phyloP scores from a whole-genome alignment of 306 rosid genomes.

The Vigna hirtella region DNA sequence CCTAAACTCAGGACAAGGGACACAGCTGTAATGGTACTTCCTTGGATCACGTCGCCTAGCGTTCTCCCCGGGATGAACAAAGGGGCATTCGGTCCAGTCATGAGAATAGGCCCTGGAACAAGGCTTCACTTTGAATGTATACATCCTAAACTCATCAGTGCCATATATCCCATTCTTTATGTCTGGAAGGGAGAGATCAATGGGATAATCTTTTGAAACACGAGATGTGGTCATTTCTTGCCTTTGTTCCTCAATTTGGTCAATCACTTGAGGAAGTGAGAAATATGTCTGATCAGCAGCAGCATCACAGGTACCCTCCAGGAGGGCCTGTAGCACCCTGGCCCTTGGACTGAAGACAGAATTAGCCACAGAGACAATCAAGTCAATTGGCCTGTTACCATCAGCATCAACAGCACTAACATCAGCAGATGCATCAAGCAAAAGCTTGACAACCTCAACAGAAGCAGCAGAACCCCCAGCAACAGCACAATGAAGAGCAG shows the following conservation, averaged over 20 bases:
- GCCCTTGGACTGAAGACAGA: constrained; percentile 50
- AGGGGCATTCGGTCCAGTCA: constrained; percentile 97
- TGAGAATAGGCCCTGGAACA: constrained; percentile 96
- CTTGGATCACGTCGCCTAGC: constrained; percentile 92
- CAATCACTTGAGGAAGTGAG: constrained; percentile 43
- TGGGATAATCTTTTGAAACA: constrained; percentile 63
- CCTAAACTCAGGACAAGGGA: constrained; percentile 86
- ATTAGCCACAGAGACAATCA: constrained; percentile 52
- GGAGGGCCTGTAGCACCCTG: constrained; percentile 53
- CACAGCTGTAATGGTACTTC: constrained; percentile 85
- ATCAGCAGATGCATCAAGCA: constrained; percentile 81
- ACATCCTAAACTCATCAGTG: constrained; percentile 93
- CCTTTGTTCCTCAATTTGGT: constrained; percentile 50
- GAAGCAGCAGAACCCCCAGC: constrained; percentile 73
- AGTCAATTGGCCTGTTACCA: constrained; percentile 68
- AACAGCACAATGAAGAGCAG: constrained; percentile 91
- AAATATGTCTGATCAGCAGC: constrained; percentile 42
- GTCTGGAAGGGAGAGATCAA: constrained; percentile 89
- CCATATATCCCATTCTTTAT: constrained; percentile 82
- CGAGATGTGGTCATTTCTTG: constrained; percentile 53
- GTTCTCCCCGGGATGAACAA: constrained; percentile 92
- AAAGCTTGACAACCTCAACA: constrained; percentile 63
- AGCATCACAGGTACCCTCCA: constrained; percentile 48
- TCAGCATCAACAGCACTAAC: constrained; percentile 53
- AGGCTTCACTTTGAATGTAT: constrained; percentile 86